phyloP scores from a whole-genome alignment of 1,284 basidiomycete species.

The Rhodotorula sp. region DNA sequence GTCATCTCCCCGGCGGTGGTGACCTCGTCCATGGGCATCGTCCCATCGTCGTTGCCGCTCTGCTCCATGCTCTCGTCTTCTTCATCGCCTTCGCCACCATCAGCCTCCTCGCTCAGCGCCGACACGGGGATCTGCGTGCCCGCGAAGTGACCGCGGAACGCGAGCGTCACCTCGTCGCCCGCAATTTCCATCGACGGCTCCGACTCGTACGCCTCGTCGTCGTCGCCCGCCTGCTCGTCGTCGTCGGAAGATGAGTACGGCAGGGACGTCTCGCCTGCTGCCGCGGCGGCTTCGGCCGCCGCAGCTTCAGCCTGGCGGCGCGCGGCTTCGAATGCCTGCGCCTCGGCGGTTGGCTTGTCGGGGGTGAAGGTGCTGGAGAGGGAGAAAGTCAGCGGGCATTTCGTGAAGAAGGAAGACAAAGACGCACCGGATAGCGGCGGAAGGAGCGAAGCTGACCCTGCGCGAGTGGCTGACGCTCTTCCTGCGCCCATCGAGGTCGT shows the following conservation, averaged over 20 bases:
- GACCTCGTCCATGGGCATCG: conserved; percentile 28
- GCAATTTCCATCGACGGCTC: conserved; percentile 40
- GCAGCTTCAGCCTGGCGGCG: conserved; percentile 8
- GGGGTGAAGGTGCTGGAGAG: conserved; percentile 38
- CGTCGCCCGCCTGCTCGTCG: conserved; percentile 3
- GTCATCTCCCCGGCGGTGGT: conserved; percentile 14
- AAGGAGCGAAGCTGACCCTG: conserved; percentile 39
- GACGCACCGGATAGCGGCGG: conserved; percentile 34
- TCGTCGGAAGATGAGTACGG: conserved; percentile 4
- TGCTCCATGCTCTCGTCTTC: conserved; percentile 8
- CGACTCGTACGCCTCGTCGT: background rate
- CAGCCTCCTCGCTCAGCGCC: conserved; percentile 11
- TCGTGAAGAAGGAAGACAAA: background rate
- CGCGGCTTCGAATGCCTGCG: conserved; percentile 26
- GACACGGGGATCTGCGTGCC: conserved; percentile 34
- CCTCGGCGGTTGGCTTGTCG: conserved; percentile 37
- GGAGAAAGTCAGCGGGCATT: background rate
- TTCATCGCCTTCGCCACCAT: background rate
- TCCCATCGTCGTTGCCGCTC: conserved; percentile 20
- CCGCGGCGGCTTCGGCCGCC: conserved; percentile 7
- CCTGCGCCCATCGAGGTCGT: conserved; percentile 28
- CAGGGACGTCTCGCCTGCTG: conserved; percentile 9
- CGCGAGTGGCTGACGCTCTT: conserved; percentile 25
- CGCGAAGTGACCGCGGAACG: conserved; percentile 39
- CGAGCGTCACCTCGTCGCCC: conserved; percentile 23